These are phyloP conservation scores for Myrmaecium sp. DNA, from an alignment of 2,329 filamentous ascomycete species.

Conservation along the genomic window DNA sequence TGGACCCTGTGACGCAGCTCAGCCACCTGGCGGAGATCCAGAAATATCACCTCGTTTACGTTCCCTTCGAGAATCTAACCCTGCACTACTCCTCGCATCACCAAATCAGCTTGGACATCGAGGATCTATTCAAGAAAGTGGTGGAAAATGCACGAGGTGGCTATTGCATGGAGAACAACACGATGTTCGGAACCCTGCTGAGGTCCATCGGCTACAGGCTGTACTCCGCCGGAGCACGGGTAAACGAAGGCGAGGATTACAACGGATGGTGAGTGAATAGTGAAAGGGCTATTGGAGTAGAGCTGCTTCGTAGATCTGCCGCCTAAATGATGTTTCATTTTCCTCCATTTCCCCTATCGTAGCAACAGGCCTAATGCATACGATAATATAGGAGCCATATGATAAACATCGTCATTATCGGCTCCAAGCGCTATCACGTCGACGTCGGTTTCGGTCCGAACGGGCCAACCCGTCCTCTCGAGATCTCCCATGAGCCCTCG, in stretches of 20 bases:
- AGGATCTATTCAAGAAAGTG: conserved; percentile 36
- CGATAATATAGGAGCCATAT: conserved; percentile 23
- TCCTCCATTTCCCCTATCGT: no score
- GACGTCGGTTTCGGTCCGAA: conserved; percentile 28
- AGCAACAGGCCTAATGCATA: background rate
- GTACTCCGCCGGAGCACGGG: conserved; percentile 23
- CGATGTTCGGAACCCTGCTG: conserved; percentile 34
- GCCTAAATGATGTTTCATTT: no score
- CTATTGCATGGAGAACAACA: conserved; percentile 45
- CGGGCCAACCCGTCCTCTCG: conserved; percentile 20
- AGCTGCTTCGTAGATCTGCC: conserved; percentile 4
- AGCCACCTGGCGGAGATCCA: conserved; percentile 15
- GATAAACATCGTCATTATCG: conserved; percentile 27
- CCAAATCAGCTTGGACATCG: conserved; percentile 30
- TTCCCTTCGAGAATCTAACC: conserved; percentile 41
- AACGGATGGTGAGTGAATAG: conserved; percentile 14
- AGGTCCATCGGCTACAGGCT: conserved; percentile 33
- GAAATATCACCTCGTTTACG: conserved; percentile 25
- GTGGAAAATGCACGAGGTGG: conserved; percentile 34
- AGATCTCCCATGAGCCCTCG: conserved; percentile 1
- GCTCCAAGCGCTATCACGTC: conserved; percentile 16
- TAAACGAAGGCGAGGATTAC: conserved; percentile 12
- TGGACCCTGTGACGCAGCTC: conserved; percentile 11
- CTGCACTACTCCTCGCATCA: conserved; percentile 29
- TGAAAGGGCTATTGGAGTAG: background rate